Percentiles rank a stretch among this genome's conserved stretches.
Evolutionary conservation across 345 rosid genomes (phyloP).

Genomic region (Cardamine resedifolia): DNA sequence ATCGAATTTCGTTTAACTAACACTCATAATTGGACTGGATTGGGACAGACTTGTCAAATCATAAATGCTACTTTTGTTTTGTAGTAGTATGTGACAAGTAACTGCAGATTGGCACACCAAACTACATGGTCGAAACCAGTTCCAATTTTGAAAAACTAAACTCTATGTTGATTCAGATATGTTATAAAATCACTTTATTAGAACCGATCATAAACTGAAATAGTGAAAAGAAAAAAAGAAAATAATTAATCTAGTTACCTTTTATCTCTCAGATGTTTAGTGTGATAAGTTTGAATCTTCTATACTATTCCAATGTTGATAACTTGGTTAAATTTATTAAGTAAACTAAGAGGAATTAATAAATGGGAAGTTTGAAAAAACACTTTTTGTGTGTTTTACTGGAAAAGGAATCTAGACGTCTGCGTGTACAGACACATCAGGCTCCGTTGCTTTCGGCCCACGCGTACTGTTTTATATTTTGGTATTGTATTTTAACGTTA

Average conservation of each 20-base stretch:
- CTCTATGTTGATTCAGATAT: neutral
- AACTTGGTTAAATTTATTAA: slow-evolving; percentile 4
- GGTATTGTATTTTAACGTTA: neutral
- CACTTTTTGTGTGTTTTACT: slow-evolving; percentile 22
- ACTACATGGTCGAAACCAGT: slow-evolving; percentile 11
- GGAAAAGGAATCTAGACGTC: slow-evolving; percentile 24
- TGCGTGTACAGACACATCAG: slow-evolving; percentile 27
- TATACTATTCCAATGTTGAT: neutral
- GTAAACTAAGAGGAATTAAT: neutral
- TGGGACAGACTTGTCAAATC: neutral
- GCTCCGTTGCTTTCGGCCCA: slow-evolving; percentile 30
- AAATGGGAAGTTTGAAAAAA: neutral
- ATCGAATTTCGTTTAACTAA: neutral
- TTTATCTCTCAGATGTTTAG: neutral
- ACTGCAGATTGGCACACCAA: slow-evolving; percentile 22
- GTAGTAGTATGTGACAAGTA: slow-evolving; percentile 11
- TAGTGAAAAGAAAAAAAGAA: neutral
- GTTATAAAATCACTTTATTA: neutral
- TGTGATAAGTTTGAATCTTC: slow-evolving; percentile 5
- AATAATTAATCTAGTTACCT: neutral
- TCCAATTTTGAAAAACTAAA: neutral
- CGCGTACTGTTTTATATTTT: slow-evolving; percentile 15
- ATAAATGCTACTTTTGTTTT: neutral
- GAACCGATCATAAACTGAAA: neutral
- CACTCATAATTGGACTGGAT: neutral